Evolutionary conservation across 1,284 basidiomycete species (phyloP).

Genomic region (Phaffia rhodozyma): DNA sequence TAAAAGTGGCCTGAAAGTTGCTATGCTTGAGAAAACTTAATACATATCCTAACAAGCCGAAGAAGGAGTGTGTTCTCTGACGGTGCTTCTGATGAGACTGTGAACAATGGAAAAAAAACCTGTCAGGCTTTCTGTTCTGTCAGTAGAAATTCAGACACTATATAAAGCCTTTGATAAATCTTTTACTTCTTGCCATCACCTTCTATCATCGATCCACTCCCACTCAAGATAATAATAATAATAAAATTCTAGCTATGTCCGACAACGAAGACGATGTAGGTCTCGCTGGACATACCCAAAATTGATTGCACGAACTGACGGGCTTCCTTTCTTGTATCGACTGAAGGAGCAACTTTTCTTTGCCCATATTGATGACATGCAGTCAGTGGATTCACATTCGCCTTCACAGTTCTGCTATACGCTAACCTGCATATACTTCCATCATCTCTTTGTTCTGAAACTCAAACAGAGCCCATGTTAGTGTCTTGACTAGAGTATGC

Average conservation of each 20-base stretch:
- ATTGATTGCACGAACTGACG: too few species aligned
- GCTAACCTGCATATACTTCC: not conserved
- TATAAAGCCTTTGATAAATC: too few species aligned
- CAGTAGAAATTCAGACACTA: too few species aligned
- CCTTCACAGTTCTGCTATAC: not conserved
- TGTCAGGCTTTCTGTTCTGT: too few species aligned
- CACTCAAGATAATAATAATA: not conserved
- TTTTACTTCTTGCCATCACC: too few species aligned
- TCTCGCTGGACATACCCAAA: not conserved
- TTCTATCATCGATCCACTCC: too few species aligned
- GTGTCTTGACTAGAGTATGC: not conserved
- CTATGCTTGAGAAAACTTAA: too few species aligned
- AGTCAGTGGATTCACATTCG: not conserved
- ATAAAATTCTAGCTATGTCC: constrained; percentile 1
- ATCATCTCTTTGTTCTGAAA: not conserved
- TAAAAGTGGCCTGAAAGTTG: too few species aligned
- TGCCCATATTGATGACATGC: constrained; percentile 16
- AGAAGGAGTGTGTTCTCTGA: too few species aligned
- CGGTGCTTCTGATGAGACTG: too few species aligned
- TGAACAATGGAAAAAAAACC: too few species aligned
- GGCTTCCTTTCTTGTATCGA: not conserved
- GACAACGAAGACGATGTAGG: constrained; percentile 12
- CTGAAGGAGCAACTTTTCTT: constrained; percentile 10
- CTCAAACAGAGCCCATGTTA: not conserved
- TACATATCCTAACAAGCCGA: too few species aligned